Base-by-base conservation (phyloP, 2,329 filamentous ascomycete species). In the Alternaria gaisen region DNA sequence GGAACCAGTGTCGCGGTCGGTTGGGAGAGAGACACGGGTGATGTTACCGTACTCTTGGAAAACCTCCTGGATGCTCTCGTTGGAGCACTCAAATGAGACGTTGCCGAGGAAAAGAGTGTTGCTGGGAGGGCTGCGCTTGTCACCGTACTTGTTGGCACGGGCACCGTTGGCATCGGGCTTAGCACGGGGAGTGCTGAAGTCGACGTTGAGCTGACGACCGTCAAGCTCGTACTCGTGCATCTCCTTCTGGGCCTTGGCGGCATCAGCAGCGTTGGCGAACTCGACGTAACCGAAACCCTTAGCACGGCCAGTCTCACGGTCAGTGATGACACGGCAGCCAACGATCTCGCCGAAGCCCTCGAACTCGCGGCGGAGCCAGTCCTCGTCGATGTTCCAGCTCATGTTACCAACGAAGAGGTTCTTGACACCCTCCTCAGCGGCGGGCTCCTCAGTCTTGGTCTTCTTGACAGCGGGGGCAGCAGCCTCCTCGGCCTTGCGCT, bases 241-340 rank as follows among this genome's bases (percentile, higher is more conserved):
- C 73, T 86, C 88, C 72, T 90, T 87, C 69, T 90, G 86, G 57
- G 92, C 92, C 77, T 89, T 89, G 72, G 86, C 86, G 58, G 91
- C 91, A 77, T 87, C 85, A 61, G 87, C 89, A 62, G 85, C 81
- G 69, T 84, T 87, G 76, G 85, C 84, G 81, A 94, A 97, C 84
- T 97, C 93, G 72, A 97, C 91, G 78, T 97, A 97, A 63, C 94
- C 94, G 80, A 96, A 97, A 68, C 92, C 94, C 83, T 93, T 93
- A 80, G 93, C 94, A 76, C 92, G 90, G 73, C 92, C 91, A 74
- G 85, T 87, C 57, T 90, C 88, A 79, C 90, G 90, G 83, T 97
- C 92, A 71, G 89, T 94, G 79, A 97, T 91, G 75, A 97, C 89
- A 72, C 92, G 90, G 67, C 89, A 90, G 72, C 88, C 86, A 68